phyloP scores from a whole-genome alignment of 352 stramenopile species.

The Globisporangium cystogenes region DNA sequence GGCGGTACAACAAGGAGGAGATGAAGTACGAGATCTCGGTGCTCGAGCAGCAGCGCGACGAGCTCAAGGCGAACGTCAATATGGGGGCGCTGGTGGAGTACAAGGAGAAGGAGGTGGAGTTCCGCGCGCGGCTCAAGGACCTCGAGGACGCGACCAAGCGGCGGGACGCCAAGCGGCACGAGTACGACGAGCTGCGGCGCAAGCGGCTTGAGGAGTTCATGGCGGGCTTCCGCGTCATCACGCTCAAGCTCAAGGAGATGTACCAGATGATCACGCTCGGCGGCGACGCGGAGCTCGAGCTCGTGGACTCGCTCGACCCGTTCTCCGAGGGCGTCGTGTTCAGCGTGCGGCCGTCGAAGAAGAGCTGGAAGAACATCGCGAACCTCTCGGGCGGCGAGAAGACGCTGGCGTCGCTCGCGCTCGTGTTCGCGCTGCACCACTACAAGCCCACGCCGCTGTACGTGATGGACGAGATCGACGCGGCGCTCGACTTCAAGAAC shows the following conservation, averaged over 20 bases:
- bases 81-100: constrained; percentile 90
- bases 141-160: constrained; percentile 92
- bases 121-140: constrained; percentile 90
- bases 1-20: constrained; percentile 87
- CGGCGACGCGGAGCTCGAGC: constrained; percentile 97
- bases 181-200: constrained; percentile 96
- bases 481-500: constrained; percentile 98
- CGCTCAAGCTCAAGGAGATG: constrained; percentile 99
- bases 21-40: constrained; percentile 93
- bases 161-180: constrained; percentile 90
- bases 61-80: constrained; percentile 94
- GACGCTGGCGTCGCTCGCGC: constrained; percentile 97
- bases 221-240: constrained; percentile 98
- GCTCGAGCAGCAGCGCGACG: constrained; percentile 90
- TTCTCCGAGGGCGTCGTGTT: constrained; percentile 99
- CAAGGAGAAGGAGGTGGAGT: constrained; percentile 95
- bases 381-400: constrained; percentile 99
- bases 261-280: constrained; percentile 99
- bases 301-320: constrained; percentile 98
- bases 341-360: constrained; percentile 98
- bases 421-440: constrained; percentile 99
- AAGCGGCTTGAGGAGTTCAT: constrained; percentile 99
- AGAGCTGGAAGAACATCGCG: constrained; percentile 99
- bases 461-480: constrained; percentile 97
- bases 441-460: constrained; percentile 99